These are phyloP conservation scores for Spergularia marina DNA, from an alignment of 148 eudicot genomes.

Conservation along the genomic window DNA sequence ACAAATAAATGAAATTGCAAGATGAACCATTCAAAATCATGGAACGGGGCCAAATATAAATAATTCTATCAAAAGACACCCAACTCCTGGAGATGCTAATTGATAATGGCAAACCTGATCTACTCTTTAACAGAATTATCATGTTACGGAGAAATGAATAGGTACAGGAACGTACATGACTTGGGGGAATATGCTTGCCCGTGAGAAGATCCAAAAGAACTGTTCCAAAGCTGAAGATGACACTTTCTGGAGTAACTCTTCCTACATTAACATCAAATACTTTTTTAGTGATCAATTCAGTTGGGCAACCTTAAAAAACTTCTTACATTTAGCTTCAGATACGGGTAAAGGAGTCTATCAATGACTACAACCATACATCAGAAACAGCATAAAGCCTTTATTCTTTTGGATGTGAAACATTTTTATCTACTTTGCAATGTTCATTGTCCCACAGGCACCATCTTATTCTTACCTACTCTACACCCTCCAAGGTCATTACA, in stretches of 20 bases:
- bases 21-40: neutral
- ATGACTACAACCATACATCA: neutral
- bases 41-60: neutral
- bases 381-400: neutral
- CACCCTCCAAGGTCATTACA: neutral
- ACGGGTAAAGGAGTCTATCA: neutral
- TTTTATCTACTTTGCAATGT: neutral
- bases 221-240: slow-evolving; percentile 81
- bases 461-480: neutral
- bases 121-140: neutral
- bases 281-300: neutral
- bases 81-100: neutral
- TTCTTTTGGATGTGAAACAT: neutral
- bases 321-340: neutral
- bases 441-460: neutral
- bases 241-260: slow-evolving; percentile 82
- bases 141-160: neutral
- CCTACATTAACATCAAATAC: slow-evolving; percentile 42
- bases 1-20: neutral
- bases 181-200: slow-evolving; percentile 91
- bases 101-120: neutral
- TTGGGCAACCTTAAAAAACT: neutral
- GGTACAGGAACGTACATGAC: slow-evolving; percentile 54
- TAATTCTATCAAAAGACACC: too few species aligned
- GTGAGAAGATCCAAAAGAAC: slow-evolving; percentile 85